Conservation (phyloP, 169 alveolate species). For the Plasmodium vinckei region DNA sequence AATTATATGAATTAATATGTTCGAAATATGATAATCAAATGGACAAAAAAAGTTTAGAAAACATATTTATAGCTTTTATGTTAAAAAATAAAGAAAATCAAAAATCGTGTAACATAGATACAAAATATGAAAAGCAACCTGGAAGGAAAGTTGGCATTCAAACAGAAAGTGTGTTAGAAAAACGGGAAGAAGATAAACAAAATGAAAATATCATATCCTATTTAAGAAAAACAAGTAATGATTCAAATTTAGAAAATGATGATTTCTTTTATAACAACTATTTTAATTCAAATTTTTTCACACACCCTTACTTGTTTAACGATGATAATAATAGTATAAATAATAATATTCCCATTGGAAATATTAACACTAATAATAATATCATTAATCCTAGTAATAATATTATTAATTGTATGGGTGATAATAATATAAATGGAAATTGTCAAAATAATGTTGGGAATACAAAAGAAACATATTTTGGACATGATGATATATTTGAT, state of each 20-base stretch:
- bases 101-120: not conserved
- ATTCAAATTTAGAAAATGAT: no score
- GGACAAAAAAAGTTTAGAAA: slow-evolving; percentile 36
- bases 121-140: not conserved
- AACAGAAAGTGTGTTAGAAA: not conserved
- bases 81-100: slow-evolving; percentile 36
- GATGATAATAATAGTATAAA: no score
- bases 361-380: no score
- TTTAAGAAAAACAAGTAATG: slow-evolving; percentile 3
- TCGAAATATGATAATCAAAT: slow-evolving; percentile 13
- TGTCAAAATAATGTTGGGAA: not conserved
- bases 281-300: not conserved
- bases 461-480: not conserved
- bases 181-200: not conserved
- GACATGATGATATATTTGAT: slow-evolving; percentile 8
- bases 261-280: not conserved
- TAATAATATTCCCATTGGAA: no score
- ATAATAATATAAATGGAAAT: no score
- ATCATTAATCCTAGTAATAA: no score
- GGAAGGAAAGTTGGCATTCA: not conserved
- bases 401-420: no score
- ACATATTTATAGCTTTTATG: slow-evolving; percentile 11
- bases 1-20: slow-evolving; percentile 37
- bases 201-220: not conserved
- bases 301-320: not conserved